These are phyloP conservation scores for Ophiocordyceps sinensis DNA, from an alignment of 2,329 filamentous ascomycete species.

Conservation along the genomic window DNA sequence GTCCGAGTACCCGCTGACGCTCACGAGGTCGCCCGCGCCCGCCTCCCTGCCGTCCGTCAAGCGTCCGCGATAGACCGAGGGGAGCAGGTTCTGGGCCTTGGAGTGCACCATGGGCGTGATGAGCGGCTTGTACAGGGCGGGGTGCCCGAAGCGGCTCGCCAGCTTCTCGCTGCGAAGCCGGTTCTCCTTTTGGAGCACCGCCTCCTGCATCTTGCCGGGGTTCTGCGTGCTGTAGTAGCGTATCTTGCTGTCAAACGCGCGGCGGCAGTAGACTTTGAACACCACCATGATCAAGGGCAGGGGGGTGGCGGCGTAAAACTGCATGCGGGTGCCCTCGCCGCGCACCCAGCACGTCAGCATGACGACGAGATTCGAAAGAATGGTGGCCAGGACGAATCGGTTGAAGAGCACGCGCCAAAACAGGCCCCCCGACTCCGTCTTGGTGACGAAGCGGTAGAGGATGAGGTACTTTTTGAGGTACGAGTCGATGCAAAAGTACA, in stretches of 20 bases:
- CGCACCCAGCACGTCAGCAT: conserved; percentile 62
- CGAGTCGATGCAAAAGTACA: conserved; percentile 81
- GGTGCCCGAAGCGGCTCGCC: conserved; percentile 73
- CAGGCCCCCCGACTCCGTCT: conserved; percentile 85
- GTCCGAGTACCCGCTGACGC: conserved; percentile 65
- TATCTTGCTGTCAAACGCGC: conserved; percentile 62
- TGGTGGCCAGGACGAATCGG: conserved; percentile 69
- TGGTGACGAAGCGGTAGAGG: conserved; percentile 90
- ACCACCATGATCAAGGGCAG: conserved; percentile 62
- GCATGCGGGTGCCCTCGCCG: conserved; percentile 41
- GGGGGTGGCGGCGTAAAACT: conserved; percentile 57
- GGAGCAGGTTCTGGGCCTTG: conserved; percentile 73
- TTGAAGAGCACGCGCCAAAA: conserved; percentile 92
- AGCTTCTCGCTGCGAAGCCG: conserved; percentile 51
- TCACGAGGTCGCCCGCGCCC: conserved; percentile 39
- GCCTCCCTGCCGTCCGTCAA: conserved; percentile 51
- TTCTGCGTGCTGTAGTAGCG: conserved; percentile 64
- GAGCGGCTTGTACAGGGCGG: conserved; percentile 74
- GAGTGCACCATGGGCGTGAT: conserved; percentile 93
- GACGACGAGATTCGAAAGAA: conserved; percentile 66
- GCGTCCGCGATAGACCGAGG: conserved; percentile 74
- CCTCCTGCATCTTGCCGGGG: conserved; percentile 30
- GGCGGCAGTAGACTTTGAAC: conserved; percentile 79
- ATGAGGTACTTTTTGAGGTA: conserved; percentile 92
- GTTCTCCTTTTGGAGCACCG: conserved; percentile 31